Evolutionary conservation across 306 rosid genomes (phyloP).

Genomic region (Pterocarpus santalinus): DNA sequence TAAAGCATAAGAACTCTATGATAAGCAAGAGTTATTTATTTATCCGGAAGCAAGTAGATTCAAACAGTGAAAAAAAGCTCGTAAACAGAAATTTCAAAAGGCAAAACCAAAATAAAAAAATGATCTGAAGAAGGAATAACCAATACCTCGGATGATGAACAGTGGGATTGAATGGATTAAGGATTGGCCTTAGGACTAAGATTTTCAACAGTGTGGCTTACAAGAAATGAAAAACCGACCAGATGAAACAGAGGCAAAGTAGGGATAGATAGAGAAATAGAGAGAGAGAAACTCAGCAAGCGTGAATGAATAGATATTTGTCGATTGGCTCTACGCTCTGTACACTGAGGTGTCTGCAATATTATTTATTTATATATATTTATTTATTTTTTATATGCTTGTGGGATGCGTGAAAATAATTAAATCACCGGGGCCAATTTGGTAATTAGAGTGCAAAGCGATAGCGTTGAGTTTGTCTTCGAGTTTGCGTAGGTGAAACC

Average conservation of each 20-base stretch:
- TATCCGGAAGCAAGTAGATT: constrained; percentile 55
- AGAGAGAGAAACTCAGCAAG: constrained; percentile 27
- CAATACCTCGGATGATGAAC: constrained; percentile 57
- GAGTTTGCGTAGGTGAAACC: background rate
- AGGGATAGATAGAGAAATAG: constrained; percentile 33
- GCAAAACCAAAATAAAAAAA: background rate
- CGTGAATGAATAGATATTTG: constrained; percentile 61
- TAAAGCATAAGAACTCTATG: constrained; percentile 49
- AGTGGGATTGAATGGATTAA: constrained; percentile 52
- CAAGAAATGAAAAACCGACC: constrained; percentile 39
- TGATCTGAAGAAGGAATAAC: constrained; percentile 54
- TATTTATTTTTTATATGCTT: background rate
- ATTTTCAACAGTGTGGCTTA: constrained; percentile 42
- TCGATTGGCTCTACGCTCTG: constrained; percentile 64
- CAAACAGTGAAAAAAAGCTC: constrained; percentile 48
- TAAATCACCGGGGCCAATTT: background rate
- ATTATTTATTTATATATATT: background rate
- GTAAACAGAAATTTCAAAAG: constrained; percentile 35
- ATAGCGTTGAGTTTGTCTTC: background rate
- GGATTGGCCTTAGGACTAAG: constrained; percentile 38
- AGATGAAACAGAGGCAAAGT: constrained; percentile 56
- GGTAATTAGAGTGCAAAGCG: background rate
- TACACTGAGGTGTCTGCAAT: constrained; percentile 21
- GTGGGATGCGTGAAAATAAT: constrained; percentile 20
- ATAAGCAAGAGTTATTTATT: constrained; percentile 52